Evolutionary conservation across 1,284 basidiomycete genomes (phyloP).

Genomic region (Ustilago tritici): DNA sequence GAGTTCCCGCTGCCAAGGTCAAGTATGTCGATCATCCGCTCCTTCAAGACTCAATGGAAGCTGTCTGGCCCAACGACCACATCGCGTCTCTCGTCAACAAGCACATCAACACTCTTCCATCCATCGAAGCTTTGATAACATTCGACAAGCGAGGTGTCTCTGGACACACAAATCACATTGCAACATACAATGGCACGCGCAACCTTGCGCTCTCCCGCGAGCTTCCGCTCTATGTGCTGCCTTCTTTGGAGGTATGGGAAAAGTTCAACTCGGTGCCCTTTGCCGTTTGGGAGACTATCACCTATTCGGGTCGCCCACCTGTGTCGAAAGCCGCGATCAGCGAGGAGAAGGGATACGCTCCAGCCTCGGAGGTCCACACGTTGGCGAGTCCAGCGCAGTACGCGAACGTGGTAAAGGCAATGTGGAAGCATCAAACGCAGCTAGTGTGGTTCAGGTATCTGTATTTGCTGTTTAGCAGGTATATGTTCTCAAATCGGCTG

Average conservation of each 20-base stretch:
- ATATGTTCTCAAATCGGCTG: constrained; percentile 58
- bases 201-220: constrained; percentile 64
- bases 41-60: constrained; percentile 82
- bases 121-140: constrained; percentile 78
- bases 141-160: constrained; percentile 88
- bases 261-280: constrained; percentile 51
- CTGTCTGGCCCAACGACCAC: constrained; percentile 76
- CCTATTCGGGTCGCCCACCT: constrained; percentile 18
- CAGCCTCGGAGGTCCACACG: constrained; percentile 32
- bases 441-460: constrained; percentile 67
- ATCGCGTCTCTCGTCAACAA: constrained; percentile 77
- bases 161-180: constrained; percentile 87
- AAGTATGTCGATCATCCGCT: constrained; percentile 78
- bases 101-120: constrained; percentile 72
- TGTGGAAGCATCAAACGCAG: constrained; percentile 62
- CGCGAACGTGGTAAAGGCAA: constrained; percentile 45
- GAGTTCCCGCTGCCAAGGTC: constrained; percentile 75
- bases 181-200: constrained; percentile 73
- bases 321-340: background rate
- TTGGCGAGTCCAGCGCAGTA: constrained; percentile 48
- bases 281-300: constrained; percentile 42
- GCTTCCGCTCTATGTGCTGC: constrained; percentile 41
- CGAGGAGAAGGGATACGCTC: constrained; percentile 2
- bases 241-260: constrained; percentile 38
- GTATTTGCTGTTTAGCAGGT: constrained; percentile 58